These are phyloP conservation scores for Talaromyces atroroseus DNA, from an alignment of 2,329 filamentous ascomycete species.

Conservation along the genomic window DNA sequence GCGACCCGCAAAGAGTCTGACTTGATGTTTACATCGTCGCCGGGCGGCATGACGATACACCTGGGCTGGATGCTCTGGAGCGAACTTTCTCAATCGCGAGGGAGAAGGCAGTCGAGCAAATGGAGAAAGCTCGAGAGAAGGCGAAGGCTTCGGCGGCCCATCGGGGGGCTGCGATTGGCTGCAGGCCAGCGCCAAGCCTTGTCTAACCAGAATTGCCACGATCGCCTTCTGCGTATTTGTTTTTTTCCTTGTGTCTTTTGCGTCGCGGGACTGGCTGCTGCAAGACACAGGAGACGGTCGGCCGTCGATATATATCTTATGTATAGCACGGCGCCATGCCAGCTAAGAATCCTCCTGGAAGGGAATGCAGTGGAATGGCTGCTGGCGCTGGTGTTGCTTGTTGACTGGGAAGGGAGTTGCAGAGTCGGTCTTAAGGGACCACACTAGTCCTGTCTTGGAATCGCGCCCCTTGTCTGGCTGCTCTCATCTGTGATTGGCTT, in stretches of 20 bases:
- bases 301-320: not conserved
- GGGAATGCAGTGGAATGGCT: not conserved
- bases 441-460: not conserved
- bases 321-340: not conserved
- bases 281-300: not conserved
- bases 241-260: not conserved
- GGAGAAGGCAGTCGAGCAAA: slow-evolving; percentile 7
- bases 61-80: slow-evolving; percentile 4
- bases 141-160: slow-evolving; percentile 12
- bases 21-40: slow-evolving; percentile 37
- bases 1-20: slow-evolving; percentile 23
- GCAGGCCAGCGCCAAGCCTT: slow-evolving; percentile 9
- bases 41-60: slow-evolving; percentile 38
- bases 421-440: not conserved
- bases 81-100: slow-evolving; percentile 5
- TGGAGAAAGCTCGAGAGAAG: slow-evolving; percentile 10
- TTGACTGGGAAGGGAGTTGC: not conserved
- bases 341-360: too few species aligned
- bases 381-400: not conserved
- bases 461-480: not conserved
- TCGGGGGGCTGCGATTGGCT: slow-evolving; percentile 12
- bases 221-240: not conserved
- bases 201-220: slow-evolving; percentile 12
- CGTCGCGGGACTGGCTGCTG: not conserved
- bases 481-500: not conserved